Evolutionary conservation across 1,284 basidiomycete genomes (phyloP), one percentile per base, ranked within the genome.

Genomic region (Trametes sp.): DNA sequence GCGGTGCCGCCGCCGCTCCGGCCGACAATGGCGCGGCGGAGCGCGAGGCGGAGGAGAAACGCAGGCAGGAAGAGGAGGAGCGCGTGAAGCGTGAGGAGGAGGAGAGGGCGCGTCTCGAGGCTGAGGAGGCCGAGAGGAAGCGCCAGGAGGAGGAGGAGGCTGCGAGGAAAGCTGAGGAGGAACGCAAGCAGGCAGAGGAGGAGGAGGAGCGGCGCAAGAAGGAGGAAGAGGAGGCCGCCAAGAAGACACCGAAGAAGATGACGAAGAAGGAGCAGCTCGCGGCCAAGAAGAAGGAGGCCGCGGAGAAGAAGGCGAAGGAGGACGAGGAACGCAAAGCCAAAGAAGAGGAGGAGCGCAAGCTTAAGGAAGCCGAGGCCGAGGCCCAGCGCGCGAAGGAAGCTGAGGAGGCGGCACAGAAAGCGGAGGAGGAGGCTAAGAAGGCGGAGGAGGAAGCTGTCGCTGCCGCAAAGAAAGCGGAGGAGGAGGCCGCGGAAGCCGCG

Each of bases 171-270:
- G 65, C 44, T 23, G 57, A 60, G 45, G 60, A 58, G 29, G 57
- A 45, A 35, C 50, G 55, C 24, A 29, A 46, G 44, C 45, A 35
- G 23, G 56, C 54, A 24, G 54, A 59, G 50, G 57, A 62, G 57
- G 52, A 55, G 55, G 50, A 52, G 59, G 45, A 28, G 64, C 54
- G 45, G 2, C 26, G 28, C 14, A 46, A 54, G 61, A 61, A 59
- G 56, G 41, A 50, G 59, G 58, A 59, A 48, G 41, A 50, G 61
- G 58, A 61, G n/a, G 58, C 57, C 10, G 63, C 61, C 16, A 65
- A 59, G 57, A 70, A 63, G 45, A 66, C 65, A 7, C 68, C 67
- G 11, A 66, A 60, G 57, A 72, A 70, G 45, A 42, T 66, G 61
- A 58, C 50, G 26, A 63, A 62, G 60, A 54, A 49, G 23, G 62